Conservation (phyloP, 768 basidiomycete species). For the Pisolithus orientalis region DNA sequence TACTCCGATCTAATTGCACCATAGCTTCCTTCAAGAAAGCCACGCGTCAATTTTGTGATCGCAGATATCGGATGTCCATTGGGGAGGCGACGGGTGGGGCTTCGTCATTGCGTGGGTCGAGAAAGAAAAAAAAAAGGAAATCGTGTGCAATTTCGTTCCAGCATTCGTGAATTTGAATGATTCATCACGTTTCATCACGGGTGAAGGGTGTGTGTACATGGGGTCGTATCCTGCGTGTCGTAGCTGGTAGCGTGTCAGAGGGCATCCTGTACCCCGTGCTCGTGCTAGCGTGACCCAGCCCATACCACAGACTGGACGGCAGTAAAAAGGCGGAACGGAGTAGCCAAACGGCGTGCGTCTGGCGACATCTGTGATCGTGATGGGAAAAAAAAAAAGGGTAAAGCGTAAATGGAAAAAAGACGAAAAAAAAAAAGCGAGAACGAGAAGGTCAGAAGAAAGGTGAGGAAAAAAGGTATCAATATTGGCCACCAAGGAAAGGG, state of each 20-base stretch:
- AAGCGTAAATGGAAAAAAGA: background rate
- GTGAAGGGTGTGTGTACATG: slow-evolving; percentile 23
- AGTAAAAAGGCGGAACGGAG: background rate
- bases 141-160: slow-evolving; percentile 16
- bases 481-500: background rate
- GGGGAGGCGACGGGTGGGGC: background rate
- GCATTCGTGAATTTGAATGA: slow-evolving; percentile 31
- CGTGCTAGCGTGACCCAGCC: background rate
- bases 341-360: background rate
- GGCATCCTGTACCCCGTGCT: background rate
- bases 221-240: slow-evolving; percentile 25
- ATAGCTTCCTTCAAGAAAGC: slow-evolving; percentile 19
- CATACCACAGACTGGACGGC: background rate
- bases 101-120: background rate
- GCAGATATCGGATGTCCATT: background rate
- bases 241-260: slow-evolving; percentile 8
- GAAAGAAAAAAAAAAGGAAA: background rate
- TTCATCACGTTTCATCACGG: slow-evolving; percentile 22
- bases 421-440: background rate
- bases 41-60: slow-evolving; percentile 5
- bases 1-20: background rate
- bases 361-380: too few relatives aligned
- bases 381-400: too few relatives aligned
- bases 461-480: background rate
- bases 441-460: background rate